phyloP scores from a whole-genome alignment of 805 yeast genomes.

The Metschnikowia continentalis region DNA sequence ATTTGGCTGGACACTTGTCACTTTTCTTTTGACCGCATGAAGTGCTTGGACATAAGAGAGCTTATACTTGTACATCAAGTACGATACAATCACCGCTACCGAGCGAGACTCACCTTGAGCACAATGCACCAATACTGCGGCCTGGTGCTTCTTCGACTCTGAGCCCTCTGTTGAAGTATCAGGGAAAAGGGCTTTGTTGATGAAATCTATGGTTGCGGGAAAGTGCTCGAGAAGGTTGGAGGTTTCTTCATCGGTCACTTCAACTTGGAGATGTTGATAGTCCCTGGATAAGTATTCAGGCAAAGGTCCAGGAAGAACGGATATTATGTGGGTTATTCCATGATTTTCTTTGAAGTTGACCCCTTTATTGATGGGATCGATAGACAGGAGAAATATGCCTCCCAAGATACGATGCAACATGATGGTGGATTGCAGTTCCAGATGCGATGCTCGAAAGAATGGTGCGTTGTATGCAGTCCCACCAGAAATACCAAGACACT shows the following conservation, averaged over 20 bases:
- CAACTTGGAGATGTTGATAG: constrained; percentile 56
- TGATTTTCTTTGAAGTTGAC: constrained; percentile 47
- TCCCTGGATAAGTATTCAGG: constrained; percentile 46
- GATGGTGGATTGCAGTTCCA: neutral
- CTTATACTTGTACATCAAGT: constrained; percentile 49
- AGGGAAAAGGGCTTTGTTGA: constrained; percentile 56
- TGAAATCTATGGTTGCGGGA: constrained; percentile 59
- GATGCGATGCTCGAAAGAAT: neutral
- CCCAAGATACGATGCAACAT: constrained; percentile 62
- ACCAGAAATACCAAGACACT: neutral
- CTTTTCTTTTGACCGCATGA: constrained; percentile 68
- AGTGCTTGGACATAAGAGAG: constrained; percentile 59
- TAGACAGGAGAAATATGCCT: constrained; percentile 70
- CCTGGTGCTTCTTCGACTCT: constrained; percentile 25
- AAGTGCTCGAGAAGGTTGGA: constrained; percentile 63
- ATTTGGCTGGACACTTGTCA: constrained; percentile 64
- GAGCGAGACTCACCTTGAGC: constrained; percentile 52
- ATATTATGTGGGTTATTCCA: constrained; percentile 67
- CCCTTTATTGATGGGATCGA: constrained; percentile 50
- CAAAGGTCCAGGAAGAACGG: constrained; percentile 61
- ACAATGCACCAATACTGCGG: constrained; percentile 49
- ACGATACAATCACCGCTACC: constrained; percentile 43
- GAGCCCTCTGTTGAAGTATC: constrained; percentile 13
- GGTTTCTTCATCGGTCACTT: constrained; percentile 67
- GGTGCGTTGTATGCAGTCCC: neutral